Evolutionary conservation across 148 eudicot genomes (phyloP), one percentile per base, ranked within the genome.

Genomic region (Fallopia convolvulus): DNA sequence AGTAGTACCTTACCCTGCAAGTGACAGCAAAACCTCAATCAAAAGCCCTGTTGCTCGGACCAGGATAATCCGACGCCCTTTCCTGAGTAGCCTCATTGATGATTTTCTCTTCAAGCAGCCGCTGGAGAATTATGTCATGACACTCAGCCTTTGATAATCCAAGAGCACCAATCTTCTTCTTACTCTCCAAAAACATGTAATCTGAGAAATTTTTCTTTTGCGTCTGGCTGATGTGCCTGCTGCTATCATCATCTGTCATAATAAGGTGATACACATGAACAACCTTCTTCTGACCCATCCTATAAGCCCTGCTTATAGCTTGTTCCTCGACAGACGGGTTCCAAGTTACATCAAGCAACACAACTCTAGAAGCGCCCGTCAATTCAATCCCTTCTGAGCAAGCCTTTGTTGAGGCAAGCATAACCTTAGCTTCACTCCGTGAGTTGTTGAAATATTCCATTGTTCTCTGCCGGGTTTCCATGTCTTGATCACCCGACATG

Each of bases 361-460:
- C 90, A 1, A 94, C 92, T 79, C 97, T 88, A 0, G 97, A 92
- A 32, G 97, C 97, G 60, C 98, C 98, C 4, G 92, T 86, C 0
- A 94, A 81, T 75, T 82, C 85, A 36, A 94, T 92, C 26, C 96
- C 98, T 70, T 94, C 98, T 21, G 87, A 87, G 46, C 95, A 90
- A 32, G 92, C 90, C 83, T 61, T 90, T 20, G 84, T 86, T 0
- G 97, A 92, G 39, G 97, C 99, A 17, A 95, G 87, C 77, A 92
- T 76, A 21, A 91, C 92, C 33, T 77, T 73, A 3, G 76, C 91
- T 20, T 85, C 85, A 76, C 91, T 91, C 0, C 2, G 74, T 10
- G 87, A 85, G 47, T 92, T 88, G 73, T 95, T 95, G 53, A 90
- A 85, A 0, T 15, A 6, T 42, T 74, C 76, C 68, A 95, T 95